Evolutionary conservation across 2,329 filamentous ascomycete genomes (phyloP).

Genomic region (Amphichorda felina): DNA sequence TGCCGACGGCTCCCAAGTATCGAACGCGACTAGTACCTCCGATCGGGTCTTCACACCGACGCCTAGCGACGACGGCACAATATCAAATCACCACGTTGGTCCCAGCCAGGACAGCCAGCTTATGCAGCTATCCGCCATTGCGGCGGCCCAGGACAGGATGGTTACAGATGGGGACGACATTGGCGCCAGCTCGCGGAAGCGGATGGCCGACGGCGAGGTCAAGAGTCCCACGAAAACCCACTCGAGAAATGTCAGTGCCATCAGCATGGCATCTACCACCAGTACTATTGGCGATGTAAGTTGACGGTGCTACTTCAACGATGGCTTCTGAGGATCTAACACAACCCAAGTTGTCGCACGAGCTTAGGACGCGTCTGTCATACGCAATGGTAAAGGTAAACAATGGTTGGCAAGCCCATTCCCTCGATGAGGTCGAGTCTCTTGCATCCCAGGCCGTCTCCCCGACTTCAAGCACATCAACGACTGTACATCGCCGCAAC

Average conservation of each 20-base stretch:
- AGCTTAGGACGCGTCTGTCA: slow-evolving; percentile 72
- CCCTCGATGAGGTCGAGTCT: slow-evolving; percentile 66
- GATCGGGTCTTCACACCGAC: slow-evolving; percentile 14
- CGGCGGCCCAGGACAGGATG: slow-evolving; percentile 40
- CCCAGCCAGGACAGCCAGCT: slow-evolving; percentile 46
- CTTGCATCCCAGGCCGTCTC: slow-evolving; percentile 58
- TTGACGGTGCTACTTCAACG: slow-evolving; percentile 11
- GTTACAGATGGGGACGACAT: slow-evolving; percentile 21
- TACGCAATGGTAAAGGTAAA: slow-evolving; percentile 94
- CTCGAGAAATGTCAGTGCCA: slow-evolving; percentile 59
- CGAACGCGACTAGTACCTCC: slow-evolving; percentile 12
- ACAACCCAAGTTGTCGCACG: slow-evolving; percentile 52
- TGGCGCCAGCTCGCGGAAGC: slow-evolving; percentile 43
- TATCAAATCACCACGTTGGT: slow-evolving; percentile 18
- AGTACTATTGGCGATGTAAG: slow-evolving; percentile 69
- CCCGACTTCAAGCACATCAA: slow-evolving; percentile 45
- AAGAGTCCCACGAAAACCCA: slow-evolving; percentile 52
- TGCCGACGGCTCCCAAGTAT: slow-evolving; percentile 12
- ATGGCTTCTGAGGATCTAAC: slow-evolving; percentile 3
- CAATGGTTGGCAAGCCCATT: slow-evolving; percentile 74
- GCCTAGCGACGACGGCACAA: slow-evolving; percentile 6
- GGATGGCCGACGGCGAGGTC: slow-evolving; percentile 64
- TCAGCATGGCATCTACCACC: slow-evolving; percentile 47
- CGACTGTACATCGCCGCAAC: slow-evolving; percentile 34
- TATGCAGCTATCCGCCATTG: slow-evolving; percentile 44